Evolutionary conservation across 345 rosid species (phyloP).

Genomic region (Aethionema arabicum): DNA sequence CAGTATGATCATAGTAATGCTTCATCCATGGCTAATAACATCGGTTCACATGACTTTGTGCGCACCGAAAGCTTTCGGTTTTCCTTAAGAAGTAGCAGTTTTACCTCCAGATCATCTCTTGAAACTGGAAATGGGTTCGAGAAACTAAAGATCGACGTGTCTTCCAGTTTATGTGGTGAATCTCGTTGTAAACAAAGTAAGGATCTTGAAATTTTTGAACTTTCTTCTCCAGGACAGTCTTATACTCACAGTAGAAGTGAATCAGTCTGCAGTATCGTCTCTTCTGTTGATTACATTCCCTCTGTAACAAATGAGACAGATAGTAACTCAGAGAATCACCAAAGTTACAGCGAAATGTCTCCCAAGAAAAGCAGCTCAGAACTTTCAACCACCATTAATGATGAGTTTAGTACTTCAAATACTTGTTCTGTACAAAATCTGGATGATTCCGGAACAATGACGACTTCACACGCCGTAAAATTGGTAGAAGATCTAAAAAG

Average conservation of each 20-base stretch:
- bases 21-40: slow-evolving; percentile 44
- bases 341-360: slow-evolving; percentile 44
- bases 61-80: slow-evolving; percentile 51
- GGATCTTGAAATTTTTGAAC: slow-evolving; percentile 50
- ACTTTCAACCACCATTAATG: slow-evolving; percentile 37
- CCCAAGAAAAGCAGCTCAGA: slow-evolving; percentile 44
- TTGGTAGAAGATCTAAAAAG: slow-evolving; percentile 66
- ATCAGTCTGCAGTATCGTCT: slow-evolving; percentile 69
- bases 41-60: slow-evolving; percentile 49
- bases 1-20: slow-evolving; percentile 37
- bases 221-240: slow-evolving; percentile 55
- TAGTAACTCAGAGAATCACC: slow-evolving; percentile 37
- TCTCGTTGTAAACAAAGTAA: slow-evolving; percentile 38
- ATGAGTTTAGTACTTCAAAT: slow-evolving; percentile 26
- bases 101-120: slow-evolving; percentile 58
- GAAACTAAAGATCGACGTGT: slow-evolving; percentile 50
- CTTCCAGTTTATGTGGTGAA: slow-evolving; percentile 49
- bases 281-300: slow-evolving; percentile 61
- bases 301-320: slow-evolving; percentile 41
- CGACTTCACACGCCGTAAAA: slow-evolving; percentile 48
- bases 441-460: slow-evolving; percentile 39
- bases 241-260: slow-evolving; percentile 78
- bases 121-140: slow-evolving; percentile 60
- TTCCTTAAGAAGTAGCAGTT: slow-evolving; percentile 54
- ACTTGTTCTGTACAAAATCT: slow-evolving; percentile 38